Conservation (phyloP, 140 eudicot species). For the Bidens hawaiensis region DNA sequence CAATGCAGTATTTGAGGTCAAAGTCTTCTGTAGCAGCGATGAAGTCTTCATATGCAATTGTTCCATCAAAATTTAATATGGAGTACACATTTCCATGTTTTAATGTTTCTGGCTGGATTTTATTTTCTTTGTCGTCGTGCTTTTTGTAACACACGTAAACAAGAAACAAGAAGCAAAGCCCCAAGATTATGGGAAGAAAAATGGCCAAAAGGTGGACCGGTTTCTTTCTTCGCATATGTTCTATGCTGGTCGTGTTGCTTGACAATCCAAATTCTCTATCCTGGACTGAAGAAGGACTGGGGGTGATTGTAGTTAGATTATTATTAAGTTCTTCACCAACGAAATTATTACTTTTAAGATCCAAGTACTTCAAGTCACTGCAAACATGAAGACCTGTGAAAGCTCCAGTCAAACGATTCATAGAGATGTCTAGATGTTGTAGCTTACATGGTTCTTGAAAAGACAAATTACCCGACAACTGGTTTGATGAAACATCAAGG, state of each 20-base stretch:
- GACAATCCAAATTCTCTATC: not conserved
- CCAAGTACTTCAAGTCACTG: not conserved
- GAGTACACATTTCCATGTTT: slow-evolving; percentile 4
- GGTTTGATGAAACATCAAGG: slow-evolving; percentile 13
- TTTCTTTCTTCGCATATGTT: not conserved
- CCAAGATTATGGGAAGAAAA: slow-evolving; percentile 6
- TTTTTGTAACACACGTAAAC: not conserved
- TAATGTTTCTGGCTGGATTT: not conserved
- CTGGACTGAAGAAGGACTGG: not conserved
- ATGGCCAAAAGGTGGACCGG: not conserved
- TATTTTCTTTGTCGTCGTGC: not conserved
- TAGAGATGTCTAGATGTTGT: not conserved
- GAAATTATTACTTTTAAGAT: not conserved
- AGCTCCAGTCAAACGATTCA: not conserved
- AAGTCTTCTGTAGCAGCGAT: slow-evolving; percentile 10
- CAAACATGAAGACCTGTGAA: not conserved
- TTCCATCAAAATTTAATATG: slow-evolving; percentile 15
- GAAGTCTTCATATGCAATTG: slow-evolving; percentile 9
- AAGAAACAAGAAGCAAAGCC: slow-evolving; percentile 3
- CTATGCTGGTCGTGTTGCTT: not conserved
- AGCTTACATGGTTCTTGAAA: not conserved
- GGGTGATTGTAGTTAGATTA: not conserved
- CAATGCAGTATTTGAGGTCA: slow-evolving; percentile 13
- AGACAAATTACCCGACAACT: not conserved
- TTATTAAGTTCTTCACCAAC: not conserved